Base-by-base conservation (phyloP, 2,329 filamentous ascomycete genomes). In the Exophiala alcalophila region DNA sequence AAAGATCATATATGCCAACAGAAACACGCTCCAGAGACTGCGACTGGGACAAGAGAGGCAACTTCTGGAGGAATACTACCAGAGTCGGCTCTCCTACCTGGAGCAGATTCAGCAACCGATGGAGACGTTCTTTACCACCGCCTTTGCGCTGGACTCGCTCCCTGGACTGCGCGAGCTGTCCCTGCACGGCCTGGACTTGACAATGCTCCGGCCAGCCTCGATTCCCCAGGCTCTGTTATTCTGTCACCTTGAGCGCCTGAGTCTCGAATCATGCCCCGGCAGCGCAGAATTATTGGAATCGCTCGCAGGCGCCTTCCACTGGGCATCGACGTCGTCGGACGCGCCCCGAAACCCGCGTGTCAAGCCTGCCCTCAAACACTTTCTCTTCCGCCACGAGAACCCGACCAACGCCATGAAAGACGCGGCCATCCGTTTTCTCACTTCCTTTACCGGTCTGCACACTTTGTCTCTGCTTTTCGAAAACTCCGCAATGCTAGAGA, bases 381-480 rank as follows among this genome's bases (percentile, higher is more conserved):
- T 57, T 25, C 36, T 52, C 3, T 47, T 57, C 31, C 53, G 55
- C 1, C 47, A 51, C 43, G 55, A 57, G 34, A 44, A 35, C 12
- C 50, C 53, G 3, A 50, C 27, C 11, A 28, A n/a, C n/a, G 32
- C 40, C 8, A 21, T 57, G 15, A 56, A 52, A 32, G 47, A 52
- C 14, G 42, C 53, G 5, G 19, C 55, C 19, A 35, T 49, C 19
- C 44, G 27, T 25, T 55, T 57, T 27, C 42, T 56, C 14, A 44
- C 12, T 23, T 57, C 55, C 15, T 57, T 57, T 40, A 47, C 33
- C 14, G 55, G 55, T 18, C 52, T 57, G 11, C 35, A 16, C 16
- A 51, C 37, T 4, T 36, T 57, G 18, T 57, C 54, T 5, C 31
- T 57, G 11, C 46, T 57, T 4, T 49, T 57, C 15, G 55, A 56